A percentile compares a stretch with the other conserved stretches of the same genome.
Conservation (phyloP, 176 grass and related monocot species). For the Luzula sylvatica region DNA sequence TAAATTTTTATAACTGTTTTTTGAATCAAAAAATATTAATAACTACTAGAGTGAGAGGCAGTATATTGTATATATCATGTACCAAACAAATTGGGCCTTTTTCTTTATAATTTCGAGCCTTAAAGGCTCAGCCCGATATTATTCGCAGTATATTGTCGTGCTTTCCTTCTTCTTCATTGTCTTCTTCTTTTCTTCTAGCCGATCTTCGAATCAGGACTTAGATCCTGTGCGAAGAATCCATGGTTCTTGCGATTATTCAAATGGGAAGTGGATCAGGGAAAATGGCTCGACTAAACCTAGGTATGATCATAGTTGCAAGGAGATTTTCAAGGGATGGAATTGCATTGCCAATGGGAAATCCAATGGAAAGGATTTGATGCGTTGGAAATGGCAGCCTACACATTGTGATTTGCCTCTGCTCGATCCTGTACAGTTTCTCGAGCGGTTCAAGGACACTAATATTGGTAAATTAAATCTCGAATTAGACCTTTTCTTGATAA, state of each 20-base stretch:
- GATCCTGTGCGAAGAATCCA: not conserved
- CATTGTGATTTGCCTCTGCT: slow-evolving; percentile 37
- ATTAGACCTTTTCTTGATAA: not conserved
- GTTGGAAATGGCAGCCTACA: slow-evolving; percentile 52
- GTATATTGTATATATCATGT: no score
- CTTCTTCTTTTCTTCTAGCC: slow-evolving; percentile 2
- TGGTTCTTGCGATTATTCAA: slow-evolving; percentile 45
- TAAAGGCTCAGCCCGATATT: no score
- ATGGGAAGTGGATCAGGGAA: slow-evolving; percentile 51
- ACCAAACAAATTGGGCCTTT: no score
- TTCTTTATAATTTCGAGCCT: no score
- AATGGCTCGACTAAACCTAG: slow-evolving; percentile 2
- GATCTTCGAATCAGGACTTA: slow-evolving; percentile 1
- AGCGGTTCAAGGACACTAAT: slow-evolving; percentile 44
- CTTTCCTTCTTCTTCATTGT: slow-evolving; percentile 5
- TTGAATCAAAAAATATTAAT: no score
- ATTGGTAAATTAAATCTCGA: slow-evolving; percentile 37
- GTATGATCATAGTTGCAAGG: slow-evolving; percentile 68
- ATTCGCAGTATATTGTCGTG: no score
- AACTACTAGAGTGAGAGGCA: no score
- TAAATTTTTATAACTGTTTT: no score
- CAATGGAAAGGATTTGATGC: slow-evolving; percentile 44
- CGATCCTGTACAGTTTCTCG: slow-evolving; percentile 47
- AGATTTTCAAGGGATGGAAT: slow-evolving; percentile 96
- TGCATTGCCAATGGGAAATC: slow-evolving; percentile 58